Percentiles rank a stretch among this genome's conserved stretches.
Conservation (phyloP, 1,139 yeast genomes). For the Taphrina populina region DNA sequence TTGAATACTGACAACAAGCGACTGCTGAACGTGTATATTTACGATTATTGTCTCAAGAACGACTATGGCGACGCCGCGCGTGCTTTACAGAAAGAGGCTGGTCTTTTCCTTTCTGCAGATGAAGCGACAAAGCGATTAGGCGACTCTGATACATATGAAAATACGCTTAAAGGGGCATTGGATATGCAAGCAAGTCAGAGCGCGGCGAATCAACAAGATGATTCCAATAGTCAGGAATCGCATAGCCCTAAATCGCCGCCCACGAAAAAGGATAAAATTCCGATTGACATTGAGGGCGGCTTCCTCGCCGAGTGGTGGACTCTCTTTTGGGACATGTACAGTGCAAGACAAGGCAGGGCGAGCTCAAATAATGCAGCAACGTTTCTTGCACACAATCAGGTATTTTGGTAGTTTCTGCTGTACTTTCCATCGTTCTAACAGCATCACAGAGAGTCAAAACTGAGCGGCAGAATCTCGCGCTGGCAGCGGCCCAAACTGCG, state of each 20-base stretch:
- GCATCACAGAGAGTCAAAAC: constrained; percentile 54
- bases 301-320: constrained; percentile 95
- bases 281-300: constrained; percentile 73
- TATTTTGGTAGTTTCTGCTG: constrained; percentile 33
- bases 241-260: no score
- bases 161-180: constrained; percentile 7
- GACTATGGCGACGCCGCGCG: constrained; percentile 70
- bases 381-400: constrained; percentile 56
- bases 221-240: background rate
- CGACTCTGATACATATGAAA: background rate
- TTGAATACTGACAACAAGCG: constrained; percentile 41
- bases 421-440: background rate
- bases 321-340: constrained; percentile 90
- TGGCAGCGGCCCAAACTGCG: constrained; percentile 12
- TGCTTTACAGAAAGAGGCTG: constrained; percentile 72
- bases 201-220: constrained; percentile 2
- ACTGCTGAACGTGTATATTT: constrained; percentile 76
- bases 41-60: constrained; percentile 78
- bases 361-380: constrained; percentile 64
- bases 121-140: constrained; percentile 22
- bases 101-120: constrained; percentile 41
- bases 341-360: constrained; percentile 68
- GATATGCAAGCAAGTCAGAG: constrained; percentile 5
- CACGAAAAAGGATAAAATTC: constrained; percentile 41
- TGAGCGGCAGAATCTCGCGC: constrained; percentile 46